phyloP scores from a whole-genome alignment of 2,329 filamentous ascomycete genomes.

The Aspergillus neotritici region DNA sequence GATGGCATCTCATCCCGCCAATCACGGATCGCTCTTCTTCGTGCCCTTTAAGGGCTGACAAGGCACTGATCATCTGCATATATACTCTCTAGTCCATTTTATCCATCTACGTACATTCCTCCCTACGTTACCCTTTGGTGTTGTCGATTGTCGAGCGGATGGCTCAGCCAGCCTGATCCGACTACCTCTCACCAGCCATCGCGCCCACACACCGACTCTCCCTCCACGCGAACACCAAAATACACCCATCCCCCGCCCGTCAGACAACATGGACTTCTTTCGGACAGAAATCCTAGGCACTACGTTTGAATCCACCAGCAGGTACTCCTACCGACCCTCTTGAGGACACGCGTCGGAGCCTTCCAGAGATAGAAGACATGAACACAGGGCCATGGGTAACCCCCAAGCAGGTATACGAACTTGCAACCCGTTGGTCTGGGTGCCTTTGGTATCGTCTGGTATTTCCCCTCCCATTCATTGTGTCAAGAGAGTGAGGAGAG shows the following conservation, averaged over 20 bases:
- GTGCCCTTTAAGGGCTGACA: not conserved
- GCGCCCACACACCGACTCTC: too few relatives aligned
- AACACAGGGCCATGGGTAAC: conserved; percentile 18
- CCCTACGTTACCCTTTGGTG: too few relatives aligned
- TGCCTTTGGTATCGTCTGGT: conserved; percentile 97
- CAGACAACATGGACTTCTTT: conserved; percentile 85
- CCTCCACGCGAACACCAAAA: not conserved
- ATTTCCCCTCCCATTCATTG: conserved; percentile 21
- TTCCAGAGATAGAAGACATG: too few relatives aligned
- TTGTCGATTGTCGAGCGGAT: too few relatives aligned
- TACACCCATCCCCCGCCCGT: not conserved
- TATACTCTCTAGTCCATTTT: too few relatives aligned
- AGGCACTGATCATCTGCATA: too few relatives aligned
- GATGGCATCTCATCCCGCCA: conserved; percentile 16
- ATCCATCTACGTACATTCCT: too few relatives aligned
- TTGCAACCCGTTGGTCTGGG: conserved; percentile 98
- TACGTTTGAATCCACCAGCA: conserved; percentile 98
- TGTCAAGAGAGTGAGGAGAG: conserved; percentile 1
- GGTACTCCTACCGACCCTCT: conserved; percentile 51
- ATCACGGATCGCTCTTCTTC: conserved; percentile 2
- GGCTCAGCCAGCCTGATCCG: too few relatives aligned
- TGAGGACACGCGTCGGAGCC: not conserved
- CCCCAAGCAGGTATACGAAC: conserved; percentile 73
- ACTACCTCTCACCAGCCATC: too few relatives aligned
- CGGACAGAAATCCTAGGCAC: conserved; percentile 98